These are phyloP conservation scores for Aspergillus funiculosus DNA, from an alignment of 495 filamentous ascomycete species.

Conservation along the genomic window DNA sequence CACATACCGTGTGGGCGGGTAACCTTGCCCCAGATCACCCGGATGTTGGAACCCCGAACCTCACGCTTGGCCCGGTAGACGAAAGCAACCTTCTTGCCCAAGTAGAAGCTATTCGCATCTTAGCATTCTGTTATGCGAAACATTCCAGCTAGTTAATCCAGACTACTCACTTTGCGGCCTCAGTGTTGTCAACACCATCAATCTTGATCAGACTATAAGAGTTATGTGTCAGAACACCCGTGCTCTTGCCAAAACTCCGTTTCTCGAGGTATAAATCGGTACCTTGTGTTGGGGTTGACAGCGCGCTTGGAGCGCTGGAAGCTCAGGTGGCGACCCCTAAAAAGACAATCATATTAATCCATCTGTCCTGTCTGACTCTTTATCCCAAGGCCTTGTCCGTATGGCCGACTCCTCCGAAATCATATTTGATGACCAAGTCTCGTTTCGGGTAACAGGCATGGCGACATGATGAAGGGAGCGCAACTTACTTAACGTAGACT, in stretches of 20 bases:
- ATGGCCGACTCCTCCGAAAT: conserved; percentile 8
- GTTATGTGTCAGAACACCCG: conserved; percentile 29
- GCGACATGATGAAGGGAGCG: conserved; percentile 20
- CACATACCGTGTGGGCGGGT: conserved; percentile 84
- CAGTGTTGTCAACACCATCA: conserved; percentile 84
- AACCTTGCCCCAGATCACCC: conserved; percentile 99
- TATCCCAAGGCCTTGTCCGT: conserved; percentile 15
- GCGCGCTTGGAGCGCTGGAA: conserved; percentile 85
- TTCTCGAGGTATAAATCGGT: conserved; percentile 20
- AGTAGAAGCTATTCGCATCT: conserved; percentile 61
- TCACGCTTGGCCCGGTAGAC: conserved; percentile 92
- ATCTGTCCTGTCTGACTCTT: conserved; percentile 19
- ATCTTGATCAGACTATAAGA: conserved; percentile 87
- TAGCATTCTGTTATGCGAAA: conserved; percentile 17
- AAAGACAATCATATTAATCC: conserved; percentile 34
- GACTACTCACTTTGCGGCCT: conserved; percentile 70
- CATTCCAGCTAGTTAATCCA: conserved; percentile 1
- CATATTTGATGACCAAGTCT: conserved; percentile 6
- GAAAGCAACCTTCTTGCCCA: conserved; percentile 94
- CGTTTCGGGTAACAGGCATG: conserved; percentile 21
- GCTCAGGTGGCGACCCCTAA: conserved; percentile 85
- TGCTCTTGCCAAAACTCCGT: conserved; percentile 11
- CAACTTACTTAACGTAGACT: conserved; percentile 93
- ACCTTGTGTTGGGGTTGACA: conserved; percentile 74
- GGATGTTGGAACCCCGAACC: conserved; percentile 91